These are phyloP conservation scores for Hirsutella rhossiliensis DNA, from an alignment of 2,329 filamentous ascomycete genomes.

Conservation along the genomic window DNA sequence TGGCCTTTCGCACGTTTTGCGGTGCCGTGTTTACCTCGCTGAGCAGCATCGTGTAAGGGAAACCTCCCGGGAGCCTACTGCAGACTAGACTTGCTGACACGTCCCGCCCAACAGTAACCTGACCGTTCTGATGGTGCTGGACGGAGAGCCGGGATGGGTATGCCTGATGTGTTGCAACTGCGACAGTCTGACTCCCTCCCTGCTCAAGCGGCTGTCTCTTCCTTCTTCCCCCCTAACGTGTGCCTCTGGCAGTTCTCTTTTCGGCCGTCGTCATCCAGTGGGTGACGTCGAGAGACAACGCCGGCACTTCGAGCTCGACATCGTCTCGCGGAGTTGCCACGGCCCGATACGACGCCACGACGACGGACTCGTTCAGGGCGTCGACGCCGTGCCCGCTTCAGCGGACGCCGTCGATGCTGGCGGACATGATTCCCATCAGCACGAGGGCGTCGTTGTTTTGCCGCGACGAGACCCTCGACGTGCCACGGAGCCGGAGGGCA, in stretches of 20 bases:
- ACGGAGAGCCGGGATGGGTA: conserved; percentile 52
- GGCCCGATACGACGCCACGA: conserved; percentile 6
- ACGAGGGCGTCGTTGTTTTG: conserved; percentile 7
- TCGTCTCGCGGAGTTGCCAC: conserved; percentile 3
- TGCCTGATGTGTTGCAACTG: conserved; percentile 54
- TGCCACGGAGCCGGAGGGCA: not conserved
- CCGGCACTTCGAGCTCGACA: conserved; percentile 16
- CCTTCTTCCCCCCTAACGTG: not conserved
- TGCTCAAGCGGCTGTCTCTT: not conserved
- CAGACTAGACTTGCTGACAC: not conserved
- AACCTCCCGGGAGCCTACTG: not conserved
- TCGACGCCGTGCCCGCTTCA: conserved; percentile 4
- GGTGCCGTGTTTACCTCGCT: conserved; percentile 44
- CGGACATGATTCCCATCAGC: conserved; percentile 14
- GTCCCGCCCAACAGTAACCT: conserved; percentile 34
- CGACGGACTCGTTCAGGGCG: conserved; percentile 1
- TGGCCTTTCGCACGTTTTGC: conserved; percentile 47
- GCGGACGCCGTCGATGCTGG: conserved; percentile 9
- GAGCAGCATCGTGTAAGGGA: conserved; percentile 42
- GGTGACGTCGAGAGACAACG: conserved; percentile 37
- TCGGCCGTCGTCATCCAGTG: conserved; percentile 50
- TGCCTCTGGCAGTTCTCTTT: conserved; percentile 37
- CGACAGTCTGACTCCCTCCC: conserved; percentile 29
- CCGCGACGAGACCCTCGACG: conserved; percentile 6
- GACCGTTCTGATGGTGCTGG: conserved; percentile 42